phyloP scores from a whole-genome alignment of 768 basidiomycete genomes.

The Serendipita vermifera region DNA sequence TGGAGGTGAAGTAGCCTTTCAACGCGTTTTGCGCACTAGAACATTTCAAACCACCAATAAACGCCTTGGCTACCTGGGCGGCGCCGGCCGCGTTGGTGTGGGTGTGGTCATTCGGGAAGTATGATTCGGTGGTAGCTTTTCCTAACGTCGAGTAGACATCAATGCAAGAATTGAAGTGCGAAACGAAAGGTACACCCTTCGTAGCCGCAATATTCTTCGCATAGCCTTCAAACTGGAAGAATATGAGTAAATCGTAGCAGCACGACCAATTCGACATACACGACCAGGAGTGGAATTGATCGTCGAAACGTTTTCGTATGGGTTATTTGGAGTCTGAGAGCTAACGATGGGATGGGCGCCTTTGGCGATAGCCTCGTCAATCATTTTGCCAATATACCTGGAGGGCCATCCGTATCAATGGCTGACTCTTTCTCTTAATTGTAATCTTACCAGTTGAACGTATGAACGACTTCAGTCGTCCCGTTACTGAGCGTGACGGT shows the following conservation, averaged over 20 bases:
- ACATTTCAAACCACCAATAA: slow-evolving; percentile 29
- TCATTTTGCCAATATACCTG: slow-evolving; percentile 12
- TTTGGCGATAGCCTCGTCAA: slow-evolving; percentile 34
- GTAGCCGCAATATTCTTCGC: slow-evolving; percentile 28
- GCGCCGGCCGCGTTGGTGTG: slow-evolving; percentile 36
- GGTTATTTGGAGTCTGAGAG: slow-evolving; percentile 36
- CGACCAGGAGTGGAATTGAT: slow-evolving; percentile 28
- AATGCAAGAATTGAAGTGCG: slow-evolving; percentile 36
- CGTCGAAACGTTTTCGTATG: slow-evolving; percentile 23
- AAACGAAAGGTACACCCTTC: slow-evolving; percentile 30
- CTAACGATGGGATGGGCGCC: slow-evolving; percentile 37
- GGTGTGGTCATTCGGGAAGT: slow-evolving; percentile 35
- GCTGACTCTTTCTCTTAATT: too few relatives aligned
- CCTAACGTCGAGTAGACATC: slow-evolving; percentile 32
- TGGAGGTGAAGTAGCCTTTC: background rate
- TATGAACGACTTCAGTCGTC: slow-evolving; percentile 29
- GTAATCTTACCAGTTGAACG: slow-evolving; percentile 30
- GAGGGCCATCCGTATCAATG: background rate
- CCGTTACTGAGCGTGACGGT: slow-evolving; percentile 22
- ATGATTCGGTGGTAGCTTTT: slow-evolving; percentile 27
- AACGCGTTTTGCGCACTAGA: background rate
- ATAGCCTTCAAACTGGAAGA: slow-evolving; percentile 31
- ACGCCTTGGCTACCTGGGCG: slow-evolving; percentile 35
- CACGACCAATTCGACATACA: too few relatives aligned
- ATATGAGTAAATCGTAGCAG: too few relatives aligned